A percentile compares a stretch with the other conserved stretches of the same genome.
phyloP scores from a whole-genome alignment of 108 stramenopile genomes.

The Nannochloropsis salina region DNA sequence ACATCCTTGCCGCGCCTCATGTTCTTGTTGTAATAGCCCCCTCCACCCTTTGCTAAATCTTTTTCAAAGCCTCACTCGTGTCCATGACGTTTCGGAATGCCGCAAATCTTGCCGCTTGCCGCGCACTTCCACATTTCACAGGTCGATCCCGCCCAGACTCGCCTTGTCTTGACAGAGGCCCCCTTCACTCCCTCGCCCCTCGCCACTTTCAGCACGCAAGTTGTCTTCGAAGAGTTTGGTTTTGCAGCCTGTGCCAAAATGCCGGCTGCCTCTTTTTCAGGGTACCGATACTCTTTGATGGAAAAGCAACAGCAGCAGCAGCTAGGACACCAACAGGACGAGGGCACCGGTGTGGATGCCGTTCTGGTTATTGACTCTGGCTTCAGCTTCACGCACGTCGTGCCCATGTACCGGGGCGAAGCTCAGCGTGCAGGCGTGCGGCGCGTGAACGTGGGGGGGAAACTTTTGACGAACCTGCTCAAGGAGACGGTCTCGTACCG shows the following conservation, averaged over 20 bases:
- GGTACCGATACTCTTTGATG: constrained; percentile 39
- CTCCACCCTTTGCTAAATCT: no score
- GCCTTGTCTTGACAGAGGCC: constrained; percentile 48
- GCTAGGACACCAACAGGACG: background rate
- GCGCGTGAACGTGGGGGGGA: constrained; percentile 78
- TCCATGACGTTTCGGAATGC: no score
- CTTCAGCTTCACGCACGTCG: constrained; percentile 74
- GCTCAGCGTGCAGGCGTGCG: constrained; percentile 48
- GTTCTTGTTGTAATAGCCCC: no score
- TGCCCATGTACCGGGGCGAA: constrained; percentile 62
- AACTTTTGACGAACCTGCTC: constrained; percentile 78
- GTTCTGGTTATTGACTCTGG: constrained; percentile 79
- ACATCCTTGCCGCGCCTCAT: no score
- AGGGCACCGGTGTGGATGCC: constrained; percentile 28
- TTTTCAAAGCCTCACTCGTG: no score
- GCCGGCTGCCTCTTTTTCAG: constrained; percentile 46
- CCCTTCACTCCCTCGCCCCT: constrained; percentile 41
- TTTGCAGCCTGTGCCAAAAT: constrained; percentile 45
- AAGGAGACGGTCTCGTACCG: constrained; percentile 84
- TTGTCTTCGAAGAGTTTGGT: constrained; percentile 55
- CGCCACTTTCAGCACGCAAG: constrained; percentile 21
- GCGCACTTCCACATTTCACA: background rate
- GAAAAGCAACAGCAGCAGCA: constrained; percentile 30
- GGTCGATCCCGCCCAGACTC: constrained; percentile 35
- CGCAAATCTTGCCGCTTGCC: no score